These are phyloP conservation scores for Nemania diffusa DNA, from an alignment of 2,329 filamentous ascomycete species.

Conservation along the genomic window DNA sequence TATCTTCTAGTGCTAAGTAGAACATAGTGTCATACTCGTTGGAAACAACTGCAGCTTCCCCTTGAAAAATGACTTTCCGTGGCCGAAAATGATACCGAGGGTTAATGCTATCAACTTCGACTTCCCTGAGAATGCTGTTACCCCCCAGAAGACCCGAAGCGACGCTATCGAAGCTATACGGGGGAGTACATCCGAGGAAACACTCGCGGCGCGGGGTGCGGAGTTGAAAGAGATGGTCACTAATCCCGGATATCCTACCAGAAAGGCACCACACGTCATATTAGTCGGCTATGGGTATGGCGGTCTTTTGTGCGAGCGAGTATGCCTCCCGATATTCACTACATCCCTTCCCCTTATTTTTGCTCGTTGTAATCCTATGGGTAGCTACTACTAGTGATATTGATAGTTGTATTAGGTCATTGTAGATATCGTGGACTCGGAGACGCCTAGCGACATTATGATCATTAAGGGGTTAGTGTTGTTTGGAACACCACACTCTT, in stretches of 20 bases:
- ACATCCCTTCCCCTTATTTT: background rate
- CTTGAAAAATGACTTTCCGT: background rate
- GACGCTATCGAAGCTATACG: background rate
- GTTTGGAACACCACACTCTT: slow-evolving; percentile 2
- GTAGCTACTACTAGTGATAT: background rate
- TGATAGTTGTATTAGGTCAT: background rate
- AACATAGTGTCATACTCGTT: slow-evolving; percentile 4
- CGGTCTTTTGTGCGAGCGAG: slow-evolving; percentile 4
- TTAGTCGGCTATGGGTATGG: slow-evolving; percentile 13
- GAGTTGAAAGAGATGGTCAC: background rate
- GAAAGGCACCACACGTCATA: background rate
- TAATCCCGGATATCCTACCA: background rate
- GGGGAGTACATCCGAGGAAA: background rate
- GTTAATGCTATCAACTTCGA: background rate
- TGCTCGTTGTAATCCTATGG: background rate
- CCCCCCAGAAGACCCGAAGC: background rate
- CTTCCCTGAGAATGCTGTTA: background rate
- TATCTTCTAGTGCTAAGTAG: background rate
- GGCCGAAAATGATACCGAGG: background rate
- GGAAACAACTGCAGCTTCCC: background rate
- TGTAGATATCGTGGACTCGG: background rate
- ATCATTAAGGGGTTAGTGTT: background rate
- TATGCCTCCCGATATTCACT: background rate
- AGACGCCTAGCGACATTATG: background rate
- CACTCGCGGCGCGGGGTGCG: background rate